A percentile compares a stretch with the other conserved stretches of the same genome.
Evolutionary conservation across 345 rosid species (phyloP).

Genomic region (Boechera retrofracta): DNA sequence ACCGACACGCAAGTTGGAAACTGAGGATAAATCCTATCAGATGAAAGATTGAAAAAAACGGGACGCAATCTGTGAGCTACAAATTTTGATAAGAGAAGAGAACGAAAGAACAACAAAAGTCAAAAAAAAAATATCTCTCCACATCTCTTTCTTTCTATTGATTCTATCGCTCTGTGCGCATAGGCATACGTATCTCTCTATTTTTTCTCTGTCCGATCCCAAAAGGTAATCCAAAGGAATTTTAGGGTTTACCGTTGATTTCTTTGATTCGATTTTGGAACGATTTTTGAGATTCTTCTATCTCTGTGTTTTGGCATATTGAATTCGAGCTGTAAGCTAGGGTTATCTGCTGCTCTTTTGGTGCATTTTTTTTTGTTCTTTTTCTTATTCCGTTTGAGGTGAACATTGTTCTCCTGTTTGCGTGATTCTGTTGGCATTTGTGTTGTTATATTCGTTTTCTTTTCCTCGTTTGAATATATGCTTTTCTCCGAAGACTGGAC

Average conservation of each 20-base stretch:
- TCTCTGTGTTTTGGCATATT: slow-evolving; percentile 1
- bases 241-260: slow-evolving; percentile 35
- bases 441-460: slow-evolving; percentile 26
- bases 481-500: slow-evolving; percentile 30
- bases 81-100: slow-evolving; percentile 9
- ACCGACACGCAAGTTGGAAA: slow-evolving; percentile 42
- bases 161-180: slow-evolving; percentile 43
- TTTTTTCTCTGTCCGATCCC: slow-evolving; percentile 32
- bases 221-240: slow-evolving; percentile 21
- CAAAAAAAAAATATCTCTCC: slow-evolving; percentile 31
- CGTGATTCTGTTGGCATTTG: slow-evolving; percentile 41
- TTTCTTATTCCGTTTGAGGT: slow-evolving; percentile 9
- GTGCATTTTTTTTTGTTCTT: not conserved
- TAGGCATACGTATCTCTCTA: slow-evolving; percentile 16
- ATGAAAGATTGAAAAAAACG: slow-evolving; percentile 27
- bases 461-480: slow-evolving; percentile 34
- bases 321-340: slow-evolving; percentile 35
- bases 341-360: slow-evolving; percentile 36
- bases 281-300: slow-evolving; percentile 12
- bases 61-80: slow-evolving; percentile 36
- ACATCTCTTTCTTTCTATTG: slow-evolving; percentile 41
- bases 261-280: slow-evolving; percentile 19
- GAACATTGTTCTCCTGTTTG: slow-evolving; percentile 35
- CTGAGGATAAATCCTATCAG: not conserved
- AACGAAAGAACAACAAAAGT: slow-evolving; percentile 19